Base-by-base conservation (phyloP, 2,329 filamentous ascomycete species). In the Cucurbitaria berberidis region DNA sequence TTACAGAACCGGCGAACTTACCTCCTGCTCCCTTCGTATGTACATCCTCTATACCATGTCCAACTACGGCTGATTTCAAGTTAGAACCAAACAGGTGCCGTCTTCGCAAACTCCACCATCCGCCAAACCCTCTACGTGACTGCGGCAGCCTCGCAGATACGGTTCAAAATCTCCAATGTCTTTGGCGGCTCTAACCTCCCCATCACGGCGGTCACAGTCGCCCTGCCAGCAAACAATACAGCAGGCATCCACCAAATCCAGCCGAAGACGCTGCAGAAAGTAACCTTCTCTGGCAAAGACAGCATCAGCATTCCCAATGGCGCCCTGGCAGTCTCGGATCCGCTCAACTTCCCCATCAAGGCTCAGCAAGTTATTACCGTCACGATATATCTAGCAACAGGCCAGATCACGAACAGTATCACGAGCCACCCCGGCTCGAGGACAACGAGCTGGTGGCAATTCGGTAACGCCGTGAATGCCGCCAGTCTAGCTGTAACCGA, bases 361-460 rank as follows among this genome's bases (percentile, higher is more conserved):
- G 69, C 81, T 0, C 79, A 82, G 48, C 77, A 80, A 0, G 82
- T 83, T 60, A 64, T 89, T 36, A 82, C 82, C 1, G 76, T 89
- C 1, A 84, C 79, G 9, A 74, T 88, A 15, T 89, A 87, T 66
- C 77, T 84, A 2, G 76, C 79, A 24, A 56, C 73, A 1, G 87
- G 86, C 0, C 86, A 89, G 64, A 68, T 75, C 1, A 81, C 81
- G 0, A 82, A 78, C 49, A 77, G 74, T 24, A 85, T 89, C 48
- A 89, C 86, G 0, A 81, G 81, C 0, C 87, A 89, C 53, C 86
- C 87, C 0, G 86, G 86, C 5, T 87, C 84, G 60, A 79, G 86
- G 5, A 87, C 86, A 0, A 86, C 82, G 0, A 84, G 81, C 9
- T 89, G 81, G 78, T 81, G 86, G 70, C 77, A 81, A 34, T 71